A percentile compares a stretch with the other conserved stretches of the same genome.
These are phyloP conservation scores for Edaphochlamys debaryana DNA, from an alignment of 139 green algal species.

Conservation along the genomic window DNA sequence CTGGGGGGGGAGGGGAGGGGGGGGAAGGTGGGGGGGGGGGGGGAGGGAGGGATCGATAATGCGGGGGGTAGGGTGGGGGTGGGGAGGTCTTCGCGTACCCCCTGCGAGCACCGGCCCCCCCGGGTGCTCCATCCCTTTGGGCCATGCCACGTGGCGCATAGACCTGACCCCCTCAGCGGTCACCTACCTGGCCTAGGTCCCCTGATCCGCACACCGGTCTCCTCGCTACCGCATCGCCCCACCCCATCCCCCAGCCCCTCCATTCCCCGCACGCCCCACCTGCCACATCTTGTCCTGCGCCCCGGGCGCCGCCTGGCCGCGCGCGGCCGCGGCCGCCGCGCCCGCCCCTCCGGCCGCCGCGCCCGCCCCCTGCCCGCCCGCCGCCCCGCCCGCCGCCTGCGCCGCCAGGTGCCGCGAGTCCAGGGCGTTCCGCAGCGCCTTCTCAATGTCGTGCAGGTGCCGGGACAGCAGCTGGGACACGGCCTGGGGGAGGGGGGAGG, in stretches of 20 bases:
- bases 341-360: not conserved
- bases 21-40: not conserved
- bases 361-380: not conserved
- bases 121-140: too few species aligned
- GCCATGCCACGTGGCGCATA: too few species aligned
- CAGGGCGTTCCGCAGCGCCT: constrained; percentile 62
- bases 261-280: too few species aligned
- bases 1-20: not conserved
- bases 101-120: too few species aligned
- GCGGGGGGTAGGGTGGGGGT: too few species aligned
- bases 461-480: constrained; percentile 53
- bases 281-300: constrained; percentile 39
- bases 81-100: too few species aligned
- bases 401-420: constrained; percentile 73
- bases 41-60: too few species aligned
- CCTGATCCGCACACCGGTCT: too few species aligned
- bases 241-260: too few species aligned
- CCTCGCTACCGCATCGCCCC: too few species aligned
- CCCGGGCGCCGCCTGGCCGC: not conserved
- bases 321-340: not conserved
- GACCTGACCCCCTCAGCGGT: too few species aligned
- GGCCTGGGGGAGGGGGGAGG: constrained; percentile 44
- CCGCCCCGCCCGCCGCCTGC: constrained; percentile 42
- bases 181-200: too few species aligned
- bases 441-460: constrained; percentile 61